Evolutionary conservation across 2,329 filamentous ascomycete species (phyloP).

Genomic region (Microascus cirrosus): DNA sequence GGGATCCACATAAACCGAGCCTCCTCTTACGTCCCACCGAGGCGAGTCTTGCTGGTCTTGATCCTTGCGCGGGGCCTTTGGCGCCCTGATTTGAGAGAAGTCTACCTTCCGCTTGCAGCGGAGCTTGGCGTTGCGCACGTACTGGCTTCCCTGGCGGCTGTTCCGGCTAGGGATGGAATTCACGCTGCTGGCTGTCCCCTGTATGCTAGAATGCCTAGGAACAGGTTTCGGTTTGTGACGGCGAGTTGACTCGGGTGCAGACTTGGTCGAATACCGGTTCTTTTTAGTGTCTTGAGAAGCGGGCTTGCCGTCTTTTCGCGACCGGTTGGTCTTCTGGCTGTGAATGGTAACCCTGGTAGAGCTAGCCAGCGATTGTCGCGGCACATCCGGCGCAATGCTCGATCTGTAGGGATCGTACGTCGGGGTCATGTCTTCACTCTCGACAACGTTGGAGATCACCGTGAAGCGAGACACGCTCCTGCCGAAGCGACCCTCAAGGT

Average conservation of each 20-base stretch:
- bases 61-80: neutral
- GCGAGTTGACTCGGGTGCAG: neutral
- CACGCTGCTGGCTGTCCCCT: constrained; percentile 37
- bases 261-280: neutral
- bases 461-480: constrained; percentile 51
- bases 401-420: constrained; percentile 82
- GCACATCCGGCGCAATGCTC: constrained; percentile 37
- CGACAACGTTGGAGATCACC: constrained; percentile 51
- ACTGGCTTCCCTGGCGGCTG: constrained; percentile 28
- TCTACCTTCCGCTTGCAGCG: constrained; percentile 42
- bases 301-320: neutral
- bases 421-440: constrained; percentile 34
- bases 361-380: constrained; percentile 35
- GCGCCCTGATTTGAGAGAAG: constrained; percentile 28
- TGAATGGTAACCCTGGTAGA: constrained; percentile 62
- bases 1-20: neutral
- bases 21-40: neutral
- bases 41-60: neutral
- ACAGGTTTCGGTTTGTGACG: neutral
- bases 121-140: constrained; percentile 27
- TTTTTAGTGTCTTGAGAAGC: neutral
- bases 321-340: constrained; percentile 18
- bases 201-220: neutral
- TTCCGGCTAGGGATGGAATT: constrained; percentile 17
- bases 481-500: constrained; percentile 33